Conservation (phyloP, 371 early-diverging fungal species). For the Apophysomyces ossiformis region DNA sequence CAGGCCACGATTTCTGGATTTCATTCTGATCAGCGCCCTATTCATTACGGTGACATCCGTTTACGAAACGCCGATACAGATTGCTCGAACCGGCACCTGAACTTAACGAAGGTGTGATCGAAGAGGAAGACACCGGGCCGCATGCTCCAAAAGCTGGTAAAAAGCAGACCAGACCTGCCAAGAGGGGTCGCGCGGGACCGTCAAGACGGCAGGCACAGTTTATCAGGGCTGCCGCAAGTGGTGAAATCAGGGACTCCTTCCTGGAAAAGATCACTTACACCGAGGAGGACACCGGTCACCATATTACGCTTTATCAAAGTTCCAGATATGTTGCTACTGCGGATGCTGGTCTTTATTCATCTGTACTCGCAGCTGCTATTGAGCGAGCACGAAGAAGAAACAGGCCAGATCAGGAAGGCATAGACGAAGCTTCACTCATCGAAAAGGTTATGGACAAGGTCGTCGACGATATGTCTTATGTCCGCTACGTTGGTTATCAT, state of each 20-base stretch:
- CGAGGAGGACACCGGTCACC: not conserved
- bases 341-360: constrained; percentile 13
- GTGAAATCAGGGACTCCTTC: not conserved
- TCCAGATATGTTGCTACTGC: constrained; percentile 11
- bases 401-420: not conserved
- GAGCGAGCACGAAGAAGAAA: not conserved
- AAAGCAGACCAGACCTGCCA: not conserved
- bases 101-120: not conserved
- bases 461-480: too few relatives aligned
- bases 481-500: not conserved
- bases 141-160: not conserved
- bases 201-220: not conserved
- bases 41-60: not conserved
- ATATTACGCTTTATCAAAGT: not conserved
- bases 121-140: not conserved
- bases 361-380: constrained; percentile 9
- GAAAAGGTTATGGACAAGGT: too few relatives aligned
- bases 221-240: not conserved
- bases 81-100: not conserved
- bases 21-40: not conserved
- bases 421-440: not conserved
- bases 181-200: not conserved
- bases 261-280: not conserved
- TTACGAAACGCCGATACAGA: not conserved
- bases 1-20: constrained; percentile 14